phyloP scores from a whole-genome alignment of 768 basidiomycete species.

The Polyporus arcularius region DNA sequence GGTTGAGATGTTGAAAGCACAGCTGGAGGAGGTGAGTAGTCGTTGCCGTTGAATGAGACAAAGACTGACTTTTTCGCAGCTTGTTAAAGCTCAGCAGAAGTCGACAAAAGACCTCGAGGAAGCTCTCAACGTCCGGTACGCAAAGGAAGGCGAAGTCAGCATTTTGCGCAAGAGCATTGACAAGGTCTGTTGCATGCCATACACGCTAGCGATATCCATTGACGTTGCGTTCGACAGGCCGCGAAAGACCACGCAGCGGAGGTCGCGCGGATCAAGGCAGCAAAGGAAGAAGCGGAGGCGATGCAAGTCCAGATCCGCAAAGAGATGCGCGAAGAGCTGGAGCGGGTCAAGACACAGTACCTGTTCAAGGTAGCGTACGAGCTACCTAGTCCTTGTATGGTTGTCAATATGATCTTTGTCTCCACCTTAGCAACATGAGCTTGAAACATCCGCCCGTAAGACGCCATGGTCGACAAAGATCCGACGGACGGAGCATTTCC shows the following conservation, averaged over 20 bases:
- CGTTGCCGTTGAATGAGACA: not conserved
- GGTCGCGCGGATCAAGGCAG: slow-evolving; percentile 53
- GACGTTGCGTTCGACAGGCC: slow-evolving; percentile 37
- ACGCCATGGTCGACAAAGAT: slow-evolving; percentile 47
- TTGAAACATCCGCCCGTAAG: slow-evolving; percentile 58
- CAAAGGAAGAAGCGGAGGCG: slow-evolving; percentile 62
- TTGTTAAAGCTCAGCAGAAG: slow-evolving; percentile 50
- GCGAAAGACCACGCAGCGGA: slow-evolving; percentile 60
- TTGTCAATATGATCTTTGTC: not conserved
- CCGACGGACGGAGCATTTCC: slow-evolving; percentile 39
- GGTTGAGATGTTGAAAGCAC: slow-evolving; percentile 24
- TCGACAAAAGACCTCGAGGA: slow-evolving; percentile 47
- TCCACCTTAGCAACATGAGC: slow-evolving; percentile 65
- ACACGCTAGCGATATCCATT: not conserved
- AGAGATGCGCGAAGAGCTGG: slow-evolving; percentile 66
- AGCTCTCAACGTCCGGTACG: slow-evolving; percentile 51
- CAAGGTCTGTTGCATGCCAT: slow-evolving; percentile 45
- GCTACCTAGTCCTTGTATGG: not conserved
- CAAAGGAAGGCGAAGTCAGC: slow-evolving; percentile 72
- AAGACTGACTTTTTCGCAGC: slow-evolving; percentile 36
- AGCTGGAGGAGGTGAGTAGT: slow-evolving; percentile 50
- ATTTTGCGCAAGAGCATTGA: slow-evolving; percentile 67
- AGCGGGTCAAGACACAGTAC: slow-evolving; percentile 67
- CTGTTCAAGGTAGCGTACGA: slow-evolving; percentile 58
- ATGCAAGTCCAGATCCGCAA: slow-evolving; percentile 57